These are phyloP conservation scores for Colletotrichum paranaense DNA, from an alignment of 2,329 filamentous ascomycete species.

Conservation along the genomic window DNA sequence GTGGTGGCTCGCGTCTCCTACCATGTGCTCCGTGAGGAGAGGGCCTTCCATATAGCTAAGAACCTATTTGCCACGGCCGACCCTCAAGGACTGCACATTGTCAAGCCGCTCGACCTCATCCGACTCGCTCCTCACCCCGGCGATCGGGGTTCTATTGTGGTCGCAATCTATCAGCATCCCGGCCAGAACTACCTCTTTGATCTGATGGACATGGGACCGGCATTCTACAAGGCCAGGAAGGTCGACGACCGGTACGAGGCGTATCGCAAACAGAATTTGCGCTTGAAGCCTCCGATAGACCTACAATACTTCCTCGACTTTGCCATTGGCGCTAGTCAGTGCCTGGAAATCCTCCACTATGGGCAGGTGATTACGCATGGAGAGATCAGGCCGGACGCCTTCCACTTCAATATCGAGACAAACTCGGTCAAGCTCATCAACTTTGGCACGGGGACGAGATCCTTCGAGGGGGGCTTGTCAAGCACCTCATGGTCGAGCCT, in stretches of 20 bases:
- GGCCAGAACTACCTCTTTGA: slow-evolving; percentile 79
- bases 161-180: slow-evolving; percentile 83
- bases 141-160: slow-evolving; percentile 78
- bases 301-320: slow-evolving; percentile 88
- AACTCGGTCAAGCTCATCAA: slow-evolving; percentile 82
- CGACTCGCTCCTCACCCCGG: slow-evolving; percentile 75
- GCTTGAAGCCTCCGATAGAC: slow-evolving; percentile 70
- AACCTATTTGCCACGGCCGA: slow-evolving; percentile 78
- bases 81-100: slow-evolving; percentile 79
- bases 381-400: slow-evolving; percentile 90
- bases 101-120: slow-evolving; percentile 83
- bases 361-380: slow-evolving; percentile 88
- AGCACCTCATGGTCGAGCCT: slow-evolving; percentile 88
- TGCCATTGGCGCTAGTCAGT: slow-evolving; percentile 87
- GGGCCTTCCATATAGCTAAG: slow-evolving; percentile 86
- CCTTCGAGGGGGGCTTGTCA: slow-evolving; percentile 89
- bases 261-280: slow-evolving; percentile 55
- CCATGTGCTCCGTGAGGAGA: slow-evolving; percentile 85
- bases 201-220: slow-evolving; percentile 82
- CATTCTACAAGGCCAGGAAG: slow-evolving; percentile 70
- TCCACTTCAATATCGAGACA: slow-evolving; percentile 82
- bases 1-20: slow-evolving; percentile 87
- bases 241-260: slow-evolving; percentile 62
- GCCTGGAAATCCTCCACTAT: slow-evolving; percentile 91
- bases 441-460: slow-evolving; percentile 86